Evolutionary conservation across 1,139 yeast species (phyloP).

Genomic region (Hyphopichia buzzinii): DNA sequence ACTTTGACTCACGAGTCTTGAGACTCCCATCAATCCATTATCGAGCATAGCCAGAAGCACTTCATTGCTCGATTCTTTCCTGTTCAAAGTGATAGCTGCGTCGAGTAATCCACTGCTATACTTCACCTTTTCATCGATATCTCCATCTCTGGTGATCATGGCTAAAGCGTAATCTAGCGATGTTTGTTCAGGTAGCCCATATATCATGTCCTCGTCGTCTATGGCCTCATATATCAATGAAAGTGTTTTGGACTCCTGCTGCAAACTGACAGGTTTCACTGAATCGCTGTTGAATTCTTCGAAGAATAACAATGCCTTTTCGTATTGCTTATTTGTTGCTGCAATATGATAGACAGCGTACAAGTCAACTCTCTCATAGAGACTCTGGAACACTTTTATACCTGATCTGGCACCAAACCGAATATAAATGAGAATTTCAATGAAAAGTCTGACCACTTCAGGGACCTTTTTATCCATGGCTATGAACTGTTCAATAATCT

Average conservation of each 20-base stretch:
- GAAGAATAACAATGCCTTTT: conserved; percentile 52
- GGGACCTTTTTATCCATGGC: conserved; percentile 7
- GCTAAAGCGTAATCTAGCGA: conserved; percentile 51
- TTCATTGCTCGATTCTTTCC: conserved; percentile 8
- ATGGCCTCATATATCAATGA: conserved; percentile 45
- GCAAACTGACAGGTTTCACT: conserved; percentile 7
- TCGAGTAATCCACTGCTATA: conserved; percentile 61
- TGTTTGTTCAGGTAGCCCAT: conserved; percentile 62
- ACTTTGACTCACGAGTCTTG: conserved; percentile 31
- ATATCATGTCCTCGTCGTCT: conserved; percentile 59
- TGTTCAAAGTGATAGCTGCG: conserved; percentile 25
- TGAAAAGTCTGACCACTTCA: conserved; percentile 24
- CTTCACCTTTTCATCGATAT: conserved; percentile 42
- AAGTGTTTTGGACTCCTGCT: conserved; percentile 18
- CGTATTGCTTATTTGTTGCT: conserved; percentile 29
- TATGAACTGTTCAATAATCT: conserved; percentile 12
- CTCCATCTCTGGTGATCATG: conserved; percentile 33
- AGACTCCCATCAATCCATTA: conserved; percentile 50
- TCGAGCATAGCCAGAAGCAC: conserved; percentile 38
- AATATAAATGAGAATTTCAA: conserved; percentile 40
- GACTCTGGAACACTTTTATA: conserved; percentile 25
- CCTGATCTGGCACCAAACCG: conserved; percentile 43
- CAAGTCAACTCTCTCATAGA: conserved; percentile 36
- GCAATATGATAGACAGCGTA: conserved; percentile 34
- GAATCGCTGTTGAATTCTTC: conserved; percentile 44